Base-by-base conservation (phyloP, 2,329 filamentous ascomycete species). In the Hymenoscyphus linearis region DNA sequence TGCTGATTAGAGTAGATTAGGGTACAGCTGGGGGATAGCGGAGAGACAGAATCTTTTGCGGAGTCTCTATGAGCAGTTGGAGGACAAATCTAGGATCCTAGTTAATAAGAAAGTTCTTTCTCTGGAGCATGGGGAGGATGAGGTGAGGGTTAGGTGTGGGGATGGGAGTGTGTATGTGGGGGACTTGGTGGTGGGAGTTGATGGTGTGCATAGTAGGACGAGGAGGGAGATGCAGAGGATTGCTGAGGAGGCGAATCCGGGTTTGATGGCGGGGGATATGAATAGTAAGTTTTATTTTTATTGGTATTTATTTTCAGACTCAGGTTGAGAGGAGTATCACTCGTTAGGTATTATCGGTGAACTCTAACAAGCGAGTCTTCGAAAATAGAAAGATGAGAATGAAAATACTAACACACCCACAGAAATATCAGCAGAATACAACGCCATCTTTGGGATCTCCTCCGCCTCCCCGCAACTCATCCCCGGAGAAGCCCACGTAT, bases 221-320 rank as follows among this genome's bases (percentile, higher is more conserved):
- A 67, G 77, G 5, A 52, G 63, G 3, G 71, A 75, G 59, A 72
- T 76, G 68, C 63, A 66, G 58, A 62, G 67, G 5, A 60, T 68
- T 27, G 62, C 63, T 14, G 61, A 66, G 0, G 59, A 70, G 25
- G 68, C 70, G 4, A 70, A 69, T 2, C 58, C 60, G 16, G 63
- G 63, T 22, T 14, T 64, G 34, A 62, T 68, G 60, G 56, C 60
- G 18, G 60, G 34, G 44, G 67, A 66, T 52, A 53, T 65, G 47
- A 59, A 34, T 40, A 57, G 67, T 65, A 52, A 66, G 63, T 66
- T 3, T 18, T 27, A 2, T 14, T 18, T 18, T 53, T 36, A 22
- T 59, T 50, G 16, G 34, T 16, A 14, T 6, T 22, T 47, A 2
- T 47, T 6, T n/a, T 4, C 2, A 47, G 7, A 22, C n/a, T n/a